Conservation (phyloP, 2,329 filamentous ascomycete species). For the Curvularia eragrostidis region DNA sequence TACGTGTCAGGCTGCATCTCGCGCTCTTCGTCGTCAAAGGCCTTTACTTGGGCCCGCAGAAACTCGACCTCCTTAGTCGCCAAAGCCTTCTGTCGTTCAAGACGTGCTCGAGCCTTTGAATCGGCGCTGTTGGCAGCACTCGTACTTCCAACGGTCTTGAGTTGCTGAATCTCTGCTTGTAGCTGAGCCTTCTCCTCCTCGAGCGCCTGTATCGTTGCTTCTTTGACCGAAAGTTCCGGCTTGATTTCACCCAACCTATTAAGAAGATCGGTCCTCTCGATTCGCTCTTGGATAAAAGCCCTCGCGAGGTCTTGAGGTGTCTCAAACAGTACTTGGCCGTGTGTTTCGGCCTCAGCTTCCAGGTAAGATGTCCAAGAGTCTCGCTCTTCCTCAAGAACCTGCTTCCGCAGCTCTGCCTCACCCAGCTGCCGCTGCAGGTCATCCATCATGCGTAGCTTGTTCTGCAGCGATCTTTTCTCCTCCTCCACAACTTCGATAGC, state of each 20-base stretch:
- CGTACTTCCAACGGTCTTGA: conserved; percentile 58
- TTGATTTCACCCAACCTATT: conserved; percentile 81
- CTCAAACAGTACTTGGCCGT: conserved; percentile 75
- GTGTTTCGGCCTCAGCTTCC: conserved; percentile 67
- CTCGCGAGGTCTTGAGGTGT: conserved; percentile 87
- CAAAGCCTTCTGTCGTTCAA: conserved; percentile 85
- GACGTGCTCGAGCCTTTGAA: conserved; percentile 71
- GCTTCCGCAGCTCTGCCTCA: conserved; percentile 81
- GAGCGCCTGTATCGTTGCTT: conserved; percentile 74
- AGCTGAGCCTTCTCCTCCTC: conserved; percentile 73
- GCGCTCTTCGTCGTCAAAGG: conserved; percentile 83
- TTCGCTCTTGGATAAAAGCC: conserved; percentile 80
- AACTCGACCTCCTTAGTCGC: conserved; percentile 94
- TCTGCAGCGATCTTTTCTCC: conserved; percentile 84
- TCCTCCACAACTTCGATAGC: conserved; percentile 95
- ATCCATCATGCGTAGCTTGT: conserved; percentile 76
- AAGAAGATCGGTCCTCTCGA: conserved; percentile 79
- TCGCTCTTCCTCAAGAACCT: conserved; percentile 87
- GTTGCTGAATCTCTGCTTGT: conserved; percentile 72
- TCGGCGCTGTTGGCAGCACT: conserved; percentile 59
- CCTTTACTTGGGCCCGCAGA: conserved; percentile 87
- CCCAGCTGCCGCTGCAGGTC: conserved; percentile 76
- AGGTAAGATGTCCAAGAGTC: conserved; percentile 87
- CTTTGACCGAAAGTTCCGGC: conserved; percentile 77
- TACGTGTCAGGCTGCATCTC: conserved; percentile 82